These are phyloP conservation scores for Talinum fruticosum DNA, from an alignment of 148 eudicot species.

Conservation along the genomic window DNA sequence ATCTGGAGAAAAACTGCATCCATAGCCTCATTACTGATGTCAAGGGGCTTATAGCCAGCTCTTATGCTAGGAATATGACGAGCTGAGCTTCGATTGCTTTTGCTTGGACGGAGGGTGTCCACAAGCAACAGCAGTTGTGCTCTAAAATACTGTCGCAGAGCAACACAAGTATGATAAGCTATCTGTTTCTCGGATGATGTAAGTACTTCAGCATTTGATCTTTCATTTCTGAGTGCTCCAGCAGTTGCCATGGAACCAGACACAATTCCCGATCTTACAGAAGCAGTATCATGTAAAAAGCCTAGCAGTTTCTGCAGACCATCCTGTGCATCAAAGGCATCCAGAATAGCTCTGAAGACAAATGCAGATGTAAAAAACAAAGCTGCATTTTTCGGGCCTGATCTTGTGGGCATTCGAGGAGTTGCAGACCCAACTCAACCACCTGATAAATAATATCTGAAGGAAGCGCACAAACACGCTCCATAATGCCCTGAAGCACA, in stretches of 20 bases:
- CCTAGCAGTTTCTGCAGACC: constrained; percentile 74
- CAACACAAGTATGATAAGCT: constrained; percentile 91
- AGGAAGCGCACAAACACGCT: constrained; percentile 92
- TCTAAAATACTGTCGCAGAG: constrained; percentile 89
- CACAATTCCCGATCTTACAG: constrained; percentile 76
- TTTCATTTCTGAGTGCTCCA: constrained; percentile 70
- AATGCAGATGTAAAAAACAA: constrained; percentile 91
- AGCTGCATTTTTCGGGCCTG: constrained; percentile 95
- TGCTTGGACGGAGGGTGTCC: constrained; percentile 79
- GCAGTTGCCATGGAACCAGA: constrained; percentile 62
- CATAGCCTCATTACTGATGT: constrained; percentile 87
- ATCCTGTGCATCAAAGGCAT: constrained; percentile 84
- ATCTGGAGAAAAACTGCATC: constrained; percentile 80
- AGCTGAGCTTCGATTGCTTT: constrained; percentile 62
- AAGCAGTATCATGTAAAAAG: constrained; percentile 76
- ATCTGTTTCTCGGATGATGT: constrained; percentile 94
- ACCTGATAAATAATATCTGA: constrained; percentile 62
- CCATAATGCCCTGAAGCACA: constrained; percentile 79
- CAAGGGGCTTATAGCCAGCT: constrained; percentile 90
- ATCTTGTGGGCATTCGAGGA: constrained; percentile 85
- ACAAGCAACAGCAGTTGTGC: constrained; percentile 84
- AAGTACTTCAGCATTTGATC: constrained; percentile 73
- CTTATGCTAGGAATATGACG: constrained; percentile 61
- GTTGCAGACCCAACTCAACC: constrained; percentile 87
- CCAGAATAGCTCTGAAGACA: constrained; percentile 88